A percentile compares a stretch with the other conserved stretches of the same genome.
Evolutionary conservation across 2,329 filamentous ascomycete genomes (phyloP).

Genomic region (Aureobasidium sp.): DNA sequence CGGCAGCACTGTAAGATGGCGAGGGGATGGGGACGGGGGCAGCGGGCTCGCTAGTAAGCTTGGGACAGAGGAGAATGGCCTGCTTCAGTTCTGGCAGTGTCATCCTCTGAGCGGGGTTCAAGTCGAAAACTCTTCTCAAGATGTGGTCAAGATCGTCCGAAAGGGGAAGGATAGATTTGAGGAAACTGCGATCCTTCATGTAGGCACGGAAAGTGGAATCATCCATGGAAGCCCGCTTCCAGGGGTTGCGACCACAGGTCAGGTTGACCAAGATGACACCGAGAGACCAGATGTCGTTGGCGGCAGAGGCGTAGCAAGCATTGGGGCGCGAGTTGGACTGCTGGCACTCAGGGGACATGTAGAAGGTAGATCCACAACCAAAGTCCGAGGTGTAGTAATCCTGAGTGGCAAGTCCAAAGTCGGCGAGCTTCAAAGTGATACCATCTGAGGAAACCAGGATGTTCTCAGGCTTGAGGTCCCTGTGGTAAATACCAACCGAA

Average conservation of each 20-base stretch:
- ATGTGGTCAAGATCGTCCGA: constrained; percentile 86
- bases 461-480: constrained; percentile 97
- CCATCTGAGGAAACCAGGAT: constrained; percentile 86
- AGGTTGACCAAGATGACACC: constrained; percentile 97
- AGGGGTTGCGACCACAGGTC: constrained; percentile 95
- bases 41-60: constrained; percentile 53
- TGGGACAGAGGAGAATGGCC: constrained; percentile 67
- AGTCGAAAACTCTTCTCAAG: constrained; percentile 78
- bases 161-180: constrained; percentile 86
- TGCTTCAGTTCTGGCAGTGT: constrained; percentile 71
- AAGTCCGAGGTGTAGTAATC: constrained; percentile 84
- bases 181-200: constrained; percentile 74
- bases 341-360: constrained; percentile 99
- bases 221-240: constrained; percentile 91
- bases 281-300: constrained; percentile 97
- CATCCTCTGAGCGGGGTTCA: constrained; percentile 75
- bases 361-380: constrained; percentile 96
- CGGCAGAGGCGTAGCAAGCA: constrained; percentile 79
- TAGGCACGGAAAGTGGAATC: constrained; percentile 94
- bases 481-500: constrained; percentile 85
- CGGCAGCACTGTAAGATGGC: constrained; percentile 17
- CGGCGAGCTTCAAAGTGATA: constrained; percentile 86
- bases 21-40: constrained; percentile 28
- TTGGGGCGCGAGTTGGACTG: constrained; percentile 62
- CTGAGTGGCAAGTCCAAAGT: constrained; percentile 90